Evolutionary conservation across 768 basidiomycete genomes (phyloP), one percentile per base, ranked within the genome.

Genomic region (Tricholoma sp.): DNA sequence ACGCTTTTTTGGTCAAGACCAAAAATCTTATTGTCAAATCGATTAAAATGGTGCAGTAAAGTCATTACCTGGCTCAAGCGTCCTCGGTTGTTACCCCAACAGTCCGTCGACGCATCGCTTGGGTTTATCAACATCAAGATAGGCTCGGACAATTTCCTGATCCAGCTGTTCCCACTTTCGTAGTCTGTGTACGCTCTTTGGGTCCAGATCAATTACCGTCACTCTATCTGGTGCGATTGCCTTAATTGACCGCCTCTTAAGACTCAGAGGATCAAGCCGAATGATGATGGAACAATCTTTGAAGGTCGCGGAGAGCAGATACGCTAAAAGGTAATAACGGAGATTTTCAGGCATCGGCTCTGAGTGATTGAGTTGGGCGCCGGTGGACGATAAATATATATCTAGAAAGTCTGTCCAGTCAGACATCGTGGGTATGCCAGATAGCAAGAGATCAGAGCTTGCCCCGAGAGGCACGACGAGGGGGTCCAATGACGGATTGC

Each of bases 231-330:
- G 64, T 35, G 63, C 56, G 24, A 61, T 60, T 9, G 60, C 58
- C 8, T 57, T 50, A 12, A 54, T 32, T 5, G 57, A 22, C 35
- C 61, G 32, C 31, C 55, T 51, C n/a, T 58, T 64, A 18, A 64
- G 58, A 51, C 60, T 63, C 45, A 75, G 56, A 58, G 67, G 67
- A 58, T 72, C 68, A 21, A 77, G 63, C 58, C 72, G 70, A 54
- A 74, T 58, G 58, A 80, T 70, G 49, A 75, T 65, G 21, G 95
- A 97, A 72, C 96, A 99, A 70, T 99, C 96, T 69, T 99, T 99
- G 80, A 99, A 94, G 5, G 91, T 90, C 22, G 92, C 92, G 4
- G 93, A 93, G 52, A 98, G 85, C 19, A 94, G 74, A 69, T 91
- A 91, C 7, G 90, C 86, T 49, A 90, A 72, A 41, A 85, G 66